Evolutionary conservation across 495 filamentous ascomycete species (phyloP).

Genomic region (Penicillium lividum): DNA sequence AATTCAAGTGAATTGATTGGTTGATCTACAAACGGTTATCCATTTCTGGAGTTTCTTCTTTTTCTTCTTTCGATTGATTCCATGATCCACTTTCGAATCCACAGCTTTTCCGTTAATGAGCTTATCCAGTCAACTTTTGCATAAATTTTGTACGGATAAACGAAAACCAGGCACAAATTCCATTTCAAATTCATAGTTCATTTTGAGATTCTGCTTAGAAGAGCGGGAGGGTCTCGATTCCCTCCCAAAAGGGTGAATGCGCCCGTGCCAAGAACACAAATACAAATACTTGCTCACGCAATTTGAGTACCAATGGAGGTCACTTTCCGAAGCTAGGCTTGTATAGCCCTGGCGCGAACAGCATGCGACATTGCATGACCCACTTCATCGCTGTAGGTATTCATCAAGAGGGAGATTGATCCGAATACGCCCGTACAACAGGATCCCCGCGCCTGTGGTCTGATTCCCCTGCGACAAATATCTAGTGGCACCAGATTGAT

Average conservation of each 20-base stretch:
- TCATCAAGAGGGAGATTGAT: no score
- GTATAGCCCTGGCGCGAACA: not conserved
- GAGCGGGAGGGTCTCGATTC: conserved; percentile 13
- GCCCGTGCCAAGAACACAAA: conserved; percentile 4
- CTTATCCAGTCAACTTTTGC: conserved; percentile 14
- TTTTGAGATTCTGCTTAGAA: conserved; percentile 14
- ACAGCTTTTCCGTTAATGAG: conserved; percentile 6
- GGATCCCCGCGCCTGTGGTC: not conserved
- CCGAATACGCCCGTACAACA: not conserved
- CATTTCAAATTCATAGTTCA: not conserved
- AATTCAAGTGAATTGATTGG: conserved; percentile 2
- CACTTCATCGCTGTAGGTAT: not conserved
- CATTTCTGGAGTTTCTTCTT: not conserved
- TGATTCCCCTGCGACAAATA: not conserved
- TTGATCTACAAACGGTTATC: not conserved
- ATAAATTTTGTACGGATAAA: conserved; percentile 5
- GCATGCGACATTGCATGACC: not conserved
- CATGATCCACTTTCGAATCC: not conserved
- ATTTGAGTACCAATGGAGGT: not conserved
- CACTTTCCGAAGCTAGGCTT: not conserved
- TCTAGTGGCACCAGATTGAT: not conserved
- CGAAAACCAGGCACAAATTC: conserved; percentile 2
- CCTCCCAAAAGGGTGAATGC: not conserved
- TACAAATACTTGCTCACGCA: not conserved
- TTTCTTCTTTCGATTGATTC: conserved; percentile 6